Evolutionary conservation across 2,329 filamentous ascomycete genomes (phyloP).

Genomic region (Paradendryphiella salina): DNA sequence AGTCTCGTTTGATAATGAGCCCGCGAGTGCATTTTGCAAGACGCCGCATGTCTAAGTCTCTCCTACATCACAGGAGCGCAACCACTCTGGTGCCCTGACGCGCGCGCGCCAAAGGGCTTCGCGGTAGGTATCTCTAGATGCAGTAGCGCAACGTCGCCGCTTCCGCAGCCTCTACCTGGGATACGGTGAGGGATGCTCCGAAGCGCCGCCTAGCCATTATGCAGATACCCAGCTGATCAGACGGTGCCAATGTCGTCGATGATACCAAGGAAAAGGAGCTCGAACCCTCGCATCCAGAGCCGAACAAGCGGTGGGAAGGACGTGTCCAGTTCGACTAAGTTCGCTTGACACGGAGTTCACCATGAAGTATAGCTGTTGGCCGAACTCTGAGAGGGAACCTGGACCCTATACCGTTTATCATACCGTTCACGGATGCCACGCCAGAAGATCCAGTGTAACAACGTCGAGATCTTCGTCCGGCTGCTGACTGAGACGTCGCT

Average conservation of each 20-base stretch:
- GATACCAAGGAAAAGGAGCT: conserved; percentile 4
- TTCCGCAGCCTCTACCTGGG: not conserved
- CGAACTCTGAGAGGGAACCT: not conserved
- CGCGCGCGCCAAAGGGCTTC: conserved; percentile 8
- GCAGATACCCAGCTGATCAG: conserved; percentile 32
- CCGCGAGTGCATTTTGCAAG: not conserved
- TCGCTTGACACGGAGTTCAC: conserved; percentile 3
- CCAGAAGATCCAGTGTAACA: not conserved
- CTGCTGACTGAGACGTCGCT: not conserved
- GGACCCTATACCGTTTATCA: not conserved
- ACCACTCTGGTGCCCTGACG: conserved; percentile 10
- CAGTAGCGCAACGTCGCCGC: conserved; percentile 7
- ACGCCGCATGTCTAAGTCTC: not conserved
- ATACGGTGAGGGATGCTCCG: conserved; percentile 27
- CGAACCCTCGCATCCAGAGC: conserved; percentile 7
- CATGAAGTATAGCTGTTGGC: conserved; percentile 5
- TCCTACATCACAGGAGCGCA: conserved; percentile 17
- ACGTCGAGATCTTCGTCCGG: not conserved
- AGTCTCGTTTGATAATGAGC: not conserved
- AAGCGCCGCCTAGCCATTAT: conserved; percentile 16
- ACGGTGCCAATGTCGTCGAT: conserved; percentile 1
- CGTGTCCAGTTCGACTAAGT: conserved; percentile 8
- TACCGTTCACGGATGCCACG: conserved; percentile 5
- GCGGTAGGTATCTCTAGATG: conserved; percentile 4
- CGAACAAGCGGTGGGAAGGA: conserved; percentile 31